Evolutionary conservation across 805 yeast genomes (phyloP), one percentile per base, ranked within the genome.

Genomic region (Grigorovia yakushimaensis): DNA sequence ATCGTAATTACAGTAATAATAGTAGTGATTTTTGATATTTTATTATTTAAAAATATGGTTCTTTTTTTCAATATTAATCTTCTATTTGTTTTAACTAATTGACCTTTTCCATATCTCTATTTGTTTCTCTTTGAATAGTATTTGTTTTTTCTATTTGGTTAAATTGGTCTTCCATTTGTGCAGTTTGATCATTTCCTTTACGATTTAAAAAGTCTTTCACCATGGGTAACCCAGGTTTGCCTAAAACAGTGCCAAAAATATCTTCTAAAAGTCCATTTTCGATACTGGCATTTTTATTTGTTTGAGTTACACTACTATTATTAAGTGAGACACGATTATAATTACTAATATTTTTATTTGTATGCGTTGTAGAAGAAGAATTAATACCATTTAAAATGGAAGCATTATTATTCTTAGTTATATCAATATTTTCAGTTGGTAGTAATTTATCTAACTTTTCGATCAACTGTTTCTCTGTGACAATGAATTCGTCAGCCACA

Each of bases 401-500:
- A 11, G 17, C 17, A 33, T 33, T 44, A 22, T 27, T 19, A 17
- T 11, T 23, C 17, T 17, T 38, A 15, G 18, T 23, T 13, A 22
- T 18, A 4, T 36, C 6, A 13, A 20, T 15, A 15, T 33, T 42
- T 19, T 37, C 21, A 1, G 21, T 13, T 9, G 47, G 47, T 11
- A 46, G 37, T 13, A 46, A 23, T 36, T 46, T 42, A 39, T 57
- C 64, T 23, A 58, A 53, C 36, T 49, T 54, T 42, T 49, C 51
- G 44, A 47, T n/a, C 42, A 61, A 82, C 77, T 43, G 87, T 81
- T 47, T 76, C 64, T 84, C 95, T 27, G 82, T 82, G 38, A 86
- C 78, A 55, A 88, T 84, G 66, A 79, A 88, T 41, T 74, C 71
- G 23, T 76, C 73, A 1, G 91, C 70, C 2, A 81, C 76, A 58